Evolutionary conservation across 2,329 filamentous ascomycete genomes (phyloP), one percentile per base, ranked within the genome.

Genomic region (Westerdykella ornata): DNA sequence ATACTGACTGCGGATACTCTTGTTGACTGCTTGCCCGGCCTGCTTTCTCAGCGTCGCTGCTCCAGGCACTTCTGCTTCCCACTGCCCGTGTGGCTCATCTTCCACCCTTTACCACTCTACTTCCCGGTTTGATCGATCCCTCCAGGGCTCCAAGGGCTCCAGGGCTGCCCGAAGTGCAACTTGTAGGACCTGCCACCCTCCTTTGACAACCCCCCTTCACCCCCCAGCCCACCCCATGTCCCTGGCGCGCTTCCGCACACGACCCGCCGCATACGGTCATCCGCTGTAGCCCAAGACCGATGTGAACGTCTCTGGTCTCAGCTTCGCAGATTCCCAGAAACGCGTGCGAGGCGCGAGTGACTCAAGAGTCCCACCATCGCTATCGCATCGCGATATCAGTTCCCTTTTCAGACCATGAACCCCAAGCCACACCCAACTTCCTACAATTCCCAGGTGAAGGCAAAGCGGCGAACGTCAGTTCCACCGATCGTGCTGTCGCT

Each of bases 251-350:
- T 32, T 32, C 30, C 30, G 30, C 33, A 35, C 53, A 54, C 50
- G 52, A 53, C 51, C n/a, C 51, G 59, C 54, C 55, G 52, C 30
- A n/a, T 47, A 48, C 48, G 59, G 58, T 62, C 59, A 62, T 49
- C 47, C 43, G 52, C 42, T 44, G 17, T 35, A 42, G 39, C 35
- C 33, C 18, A 43, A n/a, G 32, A 38, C 41, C 19, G 39, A 42
- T 20, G 11, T 35, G 37, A 39, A 39, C 32, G 38, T 42, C 41
- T 36, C 37, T 45, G 41, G 51, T 56, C 47, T 56, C 53, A 56
- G 42, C 42, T 45, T n/a, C 16, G 19, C 41, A 56, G 44, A 45
- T 45, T 5, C n/a, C 31, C 41, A 47, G 43, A 44, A 46, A 51
- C 40, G 47, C 51, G 45, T 43, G 54, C 45, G 49, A 47, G 39